Base-by-base conservation (phyloP, 2,329 filamentous ascomycete genomes). In the Diaporthe capsici region DNA sequence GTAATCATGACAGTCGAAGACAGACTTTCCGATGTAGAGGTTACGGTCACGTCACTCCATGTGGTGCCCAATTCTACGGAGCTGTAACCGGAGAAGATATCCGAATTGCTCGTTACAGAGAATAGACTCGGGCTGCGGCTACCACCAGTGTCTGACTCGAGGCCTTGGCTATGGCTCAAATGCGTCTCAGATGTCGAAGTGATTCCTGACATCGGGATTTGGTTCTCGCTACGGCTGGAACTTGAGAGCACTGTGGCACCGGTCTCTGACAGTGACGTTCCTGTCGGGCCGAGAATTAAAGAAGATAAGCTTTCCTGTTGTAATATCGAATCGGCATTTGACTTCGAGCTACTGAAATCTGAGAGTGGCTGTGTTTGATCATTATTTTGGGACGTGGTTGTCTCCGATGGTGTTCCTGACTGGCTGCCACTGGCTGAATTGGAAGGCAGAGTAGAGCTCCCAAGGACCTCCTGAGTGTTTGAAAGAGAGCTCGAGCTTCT, bases 401-500 rank as follows among this genome's bases (percentile, higher is more conserved):
- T 25, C 10, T 8, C 15, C 2, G n/a, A 15, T 15, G 7, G 13
- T 42, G 37, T 9, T 20, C 1, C 37, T 39, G n/a, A 4, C n/a
- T 25, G 15, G 7, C 22, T 39, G 10, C 5, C 22, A 25, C 20
- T 60, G 17, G 31, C 34, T 9, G 5, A 4, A 44, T 7, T 28
- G 13, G n/a, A 42, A 17, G 37, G 1, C 3, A 12, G 2, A 25
- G n/a, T 10, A 7, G n/a, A 15, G 2, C 12, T 20, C 2, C 0
- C n/a, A 3, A 13, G 37, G 10, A 15, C 8, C 8, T 2, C 22
- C 15, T 13, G n/a, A 2, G 4, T 10, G 2, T 44, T 13, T 12
- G 7, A 44, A 17, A n/a, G 25, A 20, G 37, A 25, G 37, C n/a
- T 15, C 7, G 31, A 4, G 22, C 6, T 20, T 5, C 0, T 42